Percentiles rank a stretch among this genome's conserved stretches.
These are phyloP conservation scores for Alloascoidea hylecoeti DNA, from an alignment of 805 yeast species.

Conservation along the genomic window DNA sequence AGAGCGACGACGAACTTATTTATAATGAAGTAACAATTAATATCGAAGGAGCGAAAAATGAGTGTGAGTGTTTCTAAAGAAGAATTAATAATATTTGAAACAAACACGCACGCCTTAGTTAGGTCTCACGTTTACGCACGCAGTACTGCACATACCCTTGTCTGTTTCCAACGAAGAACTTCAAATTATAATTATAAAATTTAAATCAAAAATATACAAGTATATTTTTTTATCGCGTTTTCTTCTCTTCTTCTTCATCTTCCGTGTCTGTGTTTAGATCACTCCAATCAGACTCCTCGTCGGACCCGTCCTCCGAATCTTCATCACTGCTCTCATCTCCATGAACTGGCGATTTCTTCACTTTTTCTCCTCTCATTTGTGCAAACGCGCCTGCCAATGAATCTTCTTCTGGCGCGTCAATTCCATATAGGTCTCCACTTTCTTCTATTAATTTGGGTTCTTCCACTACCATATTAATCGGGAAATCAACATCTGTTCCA, in stretches of 20 bases:
- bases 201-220: too few species aligned
- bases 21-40: too few species aligned
- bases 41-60: too few species aligned
- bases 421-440: constrained; percentile 32
- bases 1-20: too few species aligned
- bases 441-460: constrained; percentile 31
- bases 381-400: constrained; percentile 66
- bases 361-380: constrained; percentile 47
- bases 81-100: too few species aligned
- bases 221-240: too few species aligned
- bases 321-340: constrained; percentile 20
- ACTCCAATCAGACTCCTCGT: constrained; percentile 27
- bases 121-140: too few species aligned
- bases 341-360: constrained; percentile 7
- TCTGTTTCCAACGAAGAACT: too few species aligned
- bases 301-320: constrained; percentile 24
- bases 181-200: too few species aligned
- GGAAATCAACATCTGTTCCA: constrained; percentile 67
- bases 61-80: too few species aligned
- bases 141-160: too few species aligned
- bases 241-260: constrained; percentile 34
- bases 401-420: constrained; percentile 65
- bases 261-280: constrained; percentile 56
- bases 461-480: constrained; percentile 57
- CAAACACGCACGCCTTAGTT: too few species aligned